Percentiles rank a stretch among this genome's conserved stretches.
Conservation (phyloP, 2,329 filamentous ascomycete genomes). For the Epichloe glyceriae region DNA sequence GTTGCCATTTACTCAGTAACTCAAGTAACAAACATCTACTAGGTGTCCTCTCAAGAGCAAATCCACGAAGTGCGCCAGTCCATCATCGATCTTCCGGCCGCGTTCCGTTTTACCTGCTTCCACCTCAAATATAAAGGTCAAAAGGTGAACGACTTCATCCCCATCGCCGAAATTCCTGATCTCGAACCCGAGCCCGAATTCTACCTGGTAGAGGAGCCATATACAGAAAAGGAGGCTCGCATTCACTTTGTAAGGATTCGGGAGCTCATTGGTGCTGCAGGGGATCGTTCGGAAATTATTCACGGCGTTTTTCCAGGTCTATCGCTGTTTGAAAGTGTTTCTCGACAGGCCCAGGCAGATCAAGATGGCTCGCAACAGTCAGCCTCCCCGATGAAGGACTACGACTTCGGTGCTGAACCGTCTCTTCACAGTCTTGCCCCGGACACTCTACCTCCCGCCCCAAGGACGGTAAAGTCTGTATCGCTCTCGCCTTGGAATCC, state of each 20-base stretch:
- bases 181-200: conserved; percentile 68
- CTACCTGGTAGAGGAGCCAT: conserved; percentile 79
- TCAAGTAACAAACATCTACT: conserved; percentile 1
- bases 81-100: conserved; percentile 82
- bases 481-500: conserved; percentile 93
- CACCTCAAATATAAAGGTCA: conserved; percentile 84
- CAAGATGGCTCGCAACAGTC: conserved; percentile 19
- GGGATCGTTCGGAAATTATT: conserved; percentile 73
- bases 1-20: no score
- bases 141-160: conserved; percentile 89
- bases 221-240: conserved; percentile 95
- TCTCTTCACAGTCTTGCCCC: conserved; percentile 62
- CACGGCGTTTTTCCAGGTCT: conserved; percentile 76
- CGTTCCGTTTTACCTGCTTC: conserved; percentile 97
- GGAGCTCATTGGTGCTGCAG: conserved; percentile 85
- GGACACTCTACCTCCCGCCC: conserved; percentile 49
- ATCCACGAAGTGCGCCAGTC: conserved; percentile 95
- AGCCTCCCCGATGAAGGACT: conserved; percentile 42
- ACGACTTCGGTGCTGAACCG: conserved; percentile 61
- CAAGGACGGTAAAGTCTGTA: conserved; percentile 84
- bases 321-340: conserved; percentile 75
- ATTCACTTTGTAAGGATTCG: conserved; percentile 86
- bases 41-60: conserved; percentile 90
- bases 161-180: conserved; percentile 77
- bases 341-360: conserved; percentile 31